phyloP scores from a whole-genome alignment of 192 early-diverging fungal genomes.

The Backusella mclennaniae region DNA sequence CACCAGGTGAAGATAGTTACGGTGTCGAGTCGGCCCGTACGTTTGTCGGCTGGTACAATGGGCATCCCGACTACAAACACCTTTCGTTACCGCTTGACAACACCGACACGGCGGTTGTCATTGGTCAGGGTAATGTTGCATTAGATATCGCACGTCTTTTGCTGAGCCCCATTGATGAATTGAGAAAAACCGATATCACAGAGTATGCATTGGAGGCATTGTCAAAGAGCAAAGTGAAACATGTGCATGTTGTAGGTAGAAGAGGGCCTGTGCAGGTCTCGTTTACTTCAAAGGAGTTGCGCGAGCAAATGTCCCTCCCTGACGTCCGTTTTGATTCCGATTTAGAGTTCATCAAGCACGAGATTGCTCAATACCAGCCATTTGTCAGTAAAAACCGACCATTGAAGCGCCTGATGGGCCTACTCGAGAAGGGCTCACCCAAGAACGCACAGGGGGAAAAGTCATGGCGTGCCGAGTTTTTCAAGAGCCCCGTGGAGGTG shows the following conservation, averaged over 20 bases:
- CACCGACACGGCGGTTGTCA: conserved; percentile 74
- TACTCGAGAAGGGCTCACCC: conserved; percentile 62
- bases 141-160: conserved; percentile 89
- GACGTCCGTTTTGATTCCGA: conserved; percentile 64
- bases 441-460: conserved; percentile 36
- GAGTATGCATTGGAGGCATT: conserved; percentile 67
- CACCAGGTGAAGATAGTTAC: conserved; percentile 62
- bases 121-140: conserved; percentile 96
- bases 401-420: conserved; percentile 80
- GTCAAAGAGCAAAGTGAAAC: conserved; percentile 64
- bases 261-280: conserved; percentile 89
- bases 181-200: conserved; percentile 87
- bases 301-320: conserved; percentile 86
- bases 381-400: conserved; percentile 53
- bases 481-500: conserved; percentile 69
- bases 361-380: conserved; percentile 45
- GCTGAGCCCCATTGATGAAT: conserved; percentile 63
- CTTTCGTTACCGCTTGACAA: conserved; percentile 59
- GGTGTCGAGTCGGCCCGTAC: conserved; percentile 76
- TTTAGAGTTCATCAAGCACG: conserved; percentile 46
- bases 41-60: conserved; percentile 97
- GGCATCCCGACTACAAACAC: conserved; percentile 65
- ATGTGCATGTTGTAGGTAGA: conserved; percentile 85
- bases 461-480: conserved; percentile 72
- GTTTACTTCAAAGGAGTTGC: conserved; percentile 94